Conservation (phyloP, 108 stramenopile species). For the Cyclotella cryptica region DNA sequence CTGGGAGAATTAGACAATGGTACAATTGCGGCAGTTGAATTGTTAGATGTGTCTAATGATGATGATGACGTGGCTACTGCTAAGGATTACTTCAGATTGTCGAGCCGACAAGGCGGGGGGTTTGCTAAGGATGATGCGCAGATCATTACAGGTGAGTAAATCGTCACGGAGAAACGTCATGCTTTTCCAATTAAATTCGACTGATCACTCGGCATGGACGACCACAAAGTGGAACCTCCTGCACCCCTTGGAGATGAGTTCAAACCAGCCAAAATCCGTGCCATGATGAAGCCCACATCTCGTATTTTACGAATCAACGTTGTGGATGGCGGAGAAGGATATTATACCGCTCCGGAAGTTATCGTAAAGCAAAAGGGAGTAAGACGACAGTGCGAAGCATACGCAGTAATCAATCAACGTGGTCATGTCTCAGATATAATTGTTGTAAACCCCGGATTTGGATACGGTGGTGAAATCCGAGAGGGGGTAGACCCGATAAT, state of each 20-base stretch:
- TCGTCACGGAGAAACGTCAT: not conserved
- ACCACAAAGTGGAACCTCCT: slow-evolving; percentile 59
- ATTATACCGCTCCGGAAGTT: slow-evolving; percentile 60
- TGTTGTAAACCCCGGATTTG: slow-evolving; percentile 83
- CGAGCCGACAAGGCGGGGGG: slow-evolving; percentile 80
- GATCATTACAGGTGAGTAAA: slow-evolving; percentile 23
- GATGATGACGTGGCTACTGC: slow-evolving; percentile 41
- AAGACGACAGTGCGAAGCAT: slow-evolving; percentile 63
- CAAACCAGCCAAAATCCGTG: slow-evolving; percentile 57
- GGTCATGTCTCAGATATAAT: slow-evolving; percentile 71
- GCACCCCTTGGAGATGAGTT: slow-evolving; percentile 83
- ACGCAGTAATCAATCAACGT: slow-evolving; percentile 73
- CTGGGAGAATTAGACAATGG: slow-evolving; percentile 89
- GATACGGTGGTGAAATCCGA: slow-evolving; percentile 61
- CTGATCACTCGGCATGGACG: not conserved
- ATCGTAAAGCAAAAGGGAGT: slow-evolving; percentile 59
- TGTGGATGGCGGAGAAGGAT: slow-evolving; percentile 80
- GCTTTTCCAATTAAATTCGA: too few relatives aligned
- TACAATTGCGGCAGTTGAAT: slow-evolving; percentile 62
- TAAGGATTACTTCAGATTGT: slow-evolving; percentile 53
- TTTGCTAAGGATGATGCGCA: slow-evolving; percentile 57
- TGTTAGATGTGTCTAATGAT: slow-evolving; percentile 39
- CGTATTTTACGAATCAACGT: slow-evolving; percentile 78
- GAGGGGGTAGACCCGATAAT: slow-evolving; percentile 38
- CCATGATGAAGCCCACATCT: slow-evolving; percentile 70